Conservation (phyloP, 2,329 filamentous ascomycete genomes). For the Purpureocillium takamizusanense region DNA sequence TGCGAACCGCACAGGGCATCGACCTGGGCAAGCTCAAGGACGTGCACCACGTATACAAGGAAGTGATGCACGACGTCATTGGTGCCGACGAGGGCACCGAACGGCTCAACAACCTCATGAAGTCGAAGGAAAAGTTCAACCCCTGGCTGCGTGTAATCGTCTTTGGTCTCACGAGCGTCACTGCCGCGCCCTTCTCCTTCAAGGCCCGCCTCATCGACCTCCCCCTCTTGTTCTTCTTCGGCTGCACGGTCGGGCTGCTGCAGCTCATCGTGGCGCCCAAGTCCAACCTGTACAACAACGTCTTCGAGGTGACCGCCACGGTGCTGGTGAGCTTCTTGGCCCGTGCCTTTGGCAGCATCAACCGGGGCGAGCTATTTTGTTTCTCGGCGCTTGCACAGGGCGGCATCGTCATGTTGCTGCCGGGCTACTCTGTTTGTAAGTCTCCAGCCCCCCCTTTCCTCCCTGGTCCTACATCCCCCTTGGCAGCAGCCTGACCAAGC, state of each 20-base stretch:
- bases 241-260: conserved; percentile 59
- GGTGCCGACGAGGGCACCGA: conserved; percentile 48
- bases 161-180: conserved; percentile 64
- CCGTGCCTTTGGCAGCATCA: conserved; percentile 53
- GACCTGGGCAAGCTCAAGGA: conserved; percentile 54
- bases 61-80: conserved; percentile 52
- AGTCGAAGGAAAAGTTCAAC: conserved; percentile 44
- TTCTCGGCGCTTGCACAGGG: conserved; percentile 58
- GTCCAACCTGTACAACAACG: conserved; percentile 59
- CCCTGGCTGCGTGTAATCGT: conserved; percentile 47
- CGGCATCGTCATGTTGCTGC: conserved; percentile 56
- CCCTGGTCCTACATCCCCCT: neutral
- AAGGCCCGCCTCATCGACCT: conserved; percentile 62
- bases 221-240: conserved; percentile 62
- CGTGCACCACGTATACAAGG: conserved; percentile 54
- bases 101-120: conserved; percentile 44
- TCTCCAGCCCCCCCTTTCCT: conserved; percentile 4
- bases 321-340: conserved; percentile 55
- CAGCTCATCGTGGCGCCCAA: conserved; percentile 61
- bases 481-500: conserved; percentile 1
- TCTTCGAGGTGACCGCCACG: conserved; percentile 55
- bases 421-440: conserved; percentile 52
- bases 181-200: conserved; percentile 69
- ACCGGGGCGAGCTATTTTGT: conserved; percentile 43
- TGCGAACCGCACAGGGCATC: conserved; percentile 47